Evolutionary conservation across 305 asterid species (phyloP), one percentile per base, ranked within the genome.

Genomic region (Solanum hybrid): DNA sequence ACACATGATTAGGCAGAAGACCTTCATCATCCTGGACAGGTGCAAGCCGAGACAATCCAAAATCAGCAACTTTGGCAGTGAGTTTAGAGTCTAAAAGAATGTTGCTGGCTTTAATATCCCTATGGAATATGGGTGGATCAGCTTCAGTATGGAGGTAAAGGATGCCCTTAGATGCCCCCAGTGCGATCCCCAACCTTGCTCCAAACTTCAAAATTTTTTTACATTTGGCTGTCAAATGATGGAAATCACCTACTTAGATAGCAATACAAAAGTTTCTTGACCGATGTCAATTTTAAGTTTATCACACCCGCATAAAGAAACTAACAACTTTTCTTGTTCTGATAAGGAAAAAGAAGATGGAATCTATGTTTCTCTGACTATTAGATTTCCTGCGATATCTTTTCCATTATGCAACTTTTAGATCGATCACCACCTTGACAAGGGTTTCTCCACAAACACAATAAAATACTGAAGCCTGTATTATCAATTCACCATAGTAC

Each of bases 141-240:
- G 98, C 99, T 95, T 97, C 98, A 2, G 98, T 94, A 73, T 97
- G 99, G 86, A 97, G 99, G 94, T 97, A 95, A 24, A 96, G 96
- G 89, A 97, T 92, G 88, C 98, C 98, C 91, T 96, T 96, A 8
- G 99, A 93, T 86, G 99, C 95, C 75, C 95, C 98, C 82, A 97
- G 75, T 18, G 98, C 98, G 26, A 97, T 92, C 34, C 91, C 95
- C 93, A 97, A 88, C 91, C 98, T 95, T 78, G 94, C 94, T 89
- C 93, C 93, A 79, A 95, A 95, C 93, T 91, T 93, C 79, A 95
- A 91, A 22, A 93, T 93, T 91, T 93, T 91, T 88, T 90, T 93
- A 87, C 91, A 92, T 90, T 91, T 94, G 39, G 93, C 98, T 95
- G 95, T 84, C 73, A 90, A 86, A 85, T 57, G 42, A 85, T 11